phyloP scores from a whole-genome alignment of 306 rosid species.

The Datisca glomerata region DNA sequence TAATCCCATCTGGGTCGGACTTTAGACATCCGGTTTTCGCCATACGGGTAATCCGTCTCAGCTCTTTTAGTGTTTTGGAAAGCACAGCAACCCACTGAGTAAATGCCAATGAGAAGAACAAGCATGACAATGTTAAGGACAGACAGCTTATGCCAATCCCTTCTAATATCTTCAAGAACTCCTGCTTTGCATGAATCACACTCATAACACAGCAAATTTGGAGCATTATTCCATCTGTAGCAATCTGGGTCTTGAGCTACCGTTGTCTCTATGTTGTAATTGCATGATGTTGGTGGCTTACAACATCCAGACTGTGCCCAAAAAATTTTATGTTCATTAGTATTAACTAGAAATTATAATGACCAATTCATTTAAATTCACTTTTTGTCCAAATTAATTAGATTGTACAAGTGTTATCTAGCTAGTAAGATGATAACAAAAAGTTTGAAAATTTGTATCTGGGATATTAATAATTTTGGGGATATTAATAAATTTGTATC shows the following conservation, averaged over 20 bases:
- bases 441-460: too few relatives aligned
- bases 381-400: too few relatives aligned
- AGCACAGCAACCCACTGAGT: conserved; percentile 84
- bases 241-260: conserved; percentile 64
- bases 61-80: conserved; percentile 68
- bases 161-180: conserved; percentile 57
- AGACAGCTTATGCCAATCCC: conserved; percentile 81
- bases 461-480: neutral
- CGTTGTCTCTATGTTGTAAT: conserved; percentile 26
- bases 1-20: conserved; percentile 92
- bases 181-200: conserved; percentile 96
- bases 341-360: too few relatives aligned
- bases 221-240: conserved; percentile 69
- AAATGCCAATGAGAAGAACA: conserved; percentile 65
- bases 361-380: too few relatives aligned
- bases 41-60: conserved; percentile 68
- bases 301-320: conserved; percentile 90
- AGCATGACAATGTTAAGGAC: conserved; percentile 63
- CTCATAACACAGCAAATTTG: conserved; percentile 65
- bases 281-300: conserved; percentile 81
- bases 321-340: too few relatives aligned
- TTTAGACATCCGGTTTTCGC: conserved; percentile 60
- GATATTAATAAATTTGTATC: too few relatives aligned
- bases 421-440: too few relatives aligned
- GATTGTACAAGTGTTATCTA: too few relatives aligned